A percentile compares a stretch with the other conserved stretches of the same genome.
phyloP scores from a whole-genome alignment of 2,329 filamentous ascomycete genomes.

The Aspergillus amoenus region DNA sequence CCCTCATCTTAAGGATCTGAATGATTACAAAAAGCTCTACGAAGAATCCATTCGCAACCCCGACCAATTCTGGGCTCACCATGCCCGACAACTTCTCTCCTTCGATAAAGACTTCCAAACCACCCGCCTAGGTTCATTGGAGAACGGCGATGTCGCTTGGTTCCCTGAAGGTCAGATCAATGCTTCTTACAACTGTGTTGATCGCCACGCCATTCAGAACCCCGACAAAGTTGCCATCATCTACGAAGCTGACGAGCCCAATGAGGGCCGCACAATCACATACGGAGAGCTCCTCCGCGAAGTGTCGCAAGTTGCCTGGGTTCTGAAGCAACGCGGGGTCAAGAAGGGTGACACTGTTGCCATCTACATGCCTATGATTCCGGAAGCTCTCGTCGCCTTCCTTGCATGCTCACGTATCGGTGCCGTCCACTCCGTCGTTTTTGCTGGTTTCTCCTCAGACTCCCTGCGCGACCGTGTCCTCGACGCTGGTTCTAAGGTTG shows the following conservation, averaged over 20 bases:
- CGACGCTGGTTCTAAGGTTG: constrained; percentile 85
- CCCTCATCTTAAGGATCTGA: constrained; percentile 59
- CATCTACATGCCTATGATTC: constrained; percentile 98
- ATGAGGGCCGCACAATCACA: constrained; percentile 82
- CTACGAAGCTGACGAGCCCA: constrained; percentile 93
- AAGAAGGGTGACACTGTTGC: constrained; percentile 96
- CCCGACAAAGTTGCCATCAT: constrained; percentile 94
- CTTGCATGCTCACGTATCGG: constrained; percentile 90
- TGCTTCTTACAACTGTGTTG: constrained; percentile 95
- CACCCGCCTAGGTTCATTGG: constrained; percentile 73
- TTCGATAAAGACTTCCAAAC: constrained; percentile 94
- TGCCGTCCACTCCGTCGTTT: constrained; percentile 94
- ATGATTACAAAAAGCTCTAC: constrained; percentile 65
- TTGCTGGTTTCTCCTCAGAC: constrained; percentile 95
- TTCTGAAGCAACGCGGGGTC: constrained; percentile 92
- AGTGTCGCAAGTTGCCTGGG: constrained; percentile 83
- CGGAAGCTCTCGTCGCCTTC: constrained; percentile 88
- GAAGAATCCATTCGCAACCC: constrained; percentile 87
- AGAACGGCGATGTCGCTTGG: constrained; percentile 84
- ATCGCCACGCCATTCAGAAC: constrained; percentile 93
- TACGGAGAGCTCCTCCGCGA: constrained; percentile 91
- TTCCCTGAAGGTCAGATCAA: constrained; percentile 93
- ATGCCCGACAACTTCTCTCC: constrained; percentile 83
- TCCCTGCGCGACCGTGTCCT: constrained; percentile 93
- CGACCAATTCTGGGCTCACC: constrained; percentile 81